Conservation (phyloP, 1,284 basidiomycete genomes). For the Boletus holoroseus region DNA sequence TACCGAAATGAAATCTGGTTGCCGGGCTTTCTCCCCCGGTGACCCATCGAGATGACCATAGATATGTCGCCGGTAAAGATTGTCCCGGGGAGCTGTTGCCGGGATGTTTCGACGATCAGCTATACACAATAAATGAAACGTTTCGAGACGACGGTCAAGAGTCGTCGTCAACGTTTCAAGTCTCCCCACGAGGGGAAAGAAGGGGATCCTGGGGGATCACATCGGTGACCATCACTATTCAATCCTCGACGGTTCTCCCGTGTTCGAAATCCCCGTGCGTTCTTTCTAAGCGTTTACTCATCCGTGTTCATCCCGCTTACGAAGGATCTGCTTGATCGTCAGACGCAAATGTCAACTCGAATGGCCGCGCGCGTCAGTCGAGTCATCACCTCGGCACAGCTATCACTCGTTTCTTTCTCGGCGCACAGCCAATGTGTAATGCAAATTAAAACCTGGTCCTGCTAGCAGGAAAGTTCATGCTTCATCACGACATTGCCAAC, state of each 20-base stretch:
- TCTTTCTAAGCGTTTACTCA: conserved; percentile 5
- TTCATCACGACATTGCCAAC: background rate
- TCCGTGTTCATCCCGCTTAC: conserved; percentile 6
- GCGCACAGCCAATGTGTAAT: background rate
- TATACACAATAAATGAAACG: conserved; percentile 4
- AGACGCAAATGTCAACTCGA: background rate
- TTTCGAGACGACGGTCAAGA: background rate
- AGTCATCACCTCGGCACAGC: conserved; percentile 14
- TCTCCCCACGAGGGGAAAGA: background rate
- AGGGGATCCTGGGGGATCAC: background rate
- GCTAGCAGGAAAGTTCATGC: background rate
- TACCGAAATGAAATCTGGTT: conserved; percentile 28
- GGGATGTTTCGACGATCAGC: conserved; percentile 14
- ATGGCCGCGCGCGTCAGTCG: conserved; percentile 1
- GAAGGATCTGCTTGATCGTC: conserved; percentile 11
- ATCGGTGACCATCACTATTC: background rate
- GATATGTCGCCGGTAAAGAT: conserved; percentile 9
- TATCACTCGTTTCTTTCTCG: background rate
- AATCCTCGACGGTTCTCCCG: background rate
- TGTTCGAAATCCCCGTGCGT: background rate
- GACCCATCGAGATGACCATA: conserved; percentile 8
- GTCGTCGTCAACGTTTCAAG: background rate
- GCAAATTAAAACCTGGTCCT: background rate
- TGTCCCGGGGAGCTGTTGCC: background rate
- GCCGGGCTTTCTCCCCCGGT: conserved; percentile 1